Base-by-base conservation (phyloP, 768 basidiomycete genomes). In the Rossbeevera mucosa region DNA sequence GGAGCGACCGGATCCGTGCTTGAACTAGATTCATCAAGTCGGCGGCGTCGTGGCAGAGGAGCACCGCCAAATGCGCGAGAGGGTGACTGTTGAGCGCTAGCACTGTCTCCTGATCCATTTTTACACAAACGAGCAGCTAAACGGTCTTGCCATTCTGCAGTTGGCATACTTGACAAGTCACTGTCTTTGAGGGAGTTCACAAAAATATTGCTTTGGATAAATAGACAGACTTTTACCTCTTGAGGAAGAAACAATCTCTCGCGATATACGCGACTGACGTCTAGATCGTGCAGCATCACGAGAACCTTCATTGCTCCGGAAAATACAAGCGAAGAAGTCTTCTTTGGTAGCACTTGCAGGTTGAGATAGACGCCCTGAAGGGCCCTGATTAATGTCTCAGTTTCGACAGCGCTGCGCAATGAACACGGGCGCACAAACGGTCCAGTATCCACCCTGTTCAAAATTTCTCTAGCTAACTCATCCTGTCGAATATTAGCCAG, bases 111-210 rank as follows among this genome's bases (percentile, higher is more conserved):
- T 18, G 41, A 53, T 18, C 31, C 48, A 12, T 58, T 61, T 47
- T 69, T 72, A 6, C 75, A 75, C 44, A 88, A 68, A 6, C 77
- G 77, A 54, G 75, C 75, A 21, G 82, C 80, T 16, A 90, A 74
- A 50, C 77, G 82, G 46, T 90, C 86, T 64, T 90, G 88, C 88
- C 88, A 90, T 64, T 90, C 86, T 53, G 78, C 71, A 1, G 85
- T 87, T 6, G 88, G 88, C 24, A 80, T 75, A 16, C 81, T 78
- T 21, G 82, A 79, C 54, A 83, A 73, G 12, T 76, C 76, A 46
- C 79, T 77, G 63, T 83, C 85, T 86, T 50, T 11, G 4, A 9
- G 13, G 12, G 9, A 41, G 47, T 47, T 59, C 38, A 60, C 18
- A 52, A 52, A 42, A 40, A 13, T 21, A 5, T 48, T 51, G 21